Base-by-base conservation (phyloP, 2,329 filamentous ascomycete genomes). In the Leptographium radiaticola region DNA sequence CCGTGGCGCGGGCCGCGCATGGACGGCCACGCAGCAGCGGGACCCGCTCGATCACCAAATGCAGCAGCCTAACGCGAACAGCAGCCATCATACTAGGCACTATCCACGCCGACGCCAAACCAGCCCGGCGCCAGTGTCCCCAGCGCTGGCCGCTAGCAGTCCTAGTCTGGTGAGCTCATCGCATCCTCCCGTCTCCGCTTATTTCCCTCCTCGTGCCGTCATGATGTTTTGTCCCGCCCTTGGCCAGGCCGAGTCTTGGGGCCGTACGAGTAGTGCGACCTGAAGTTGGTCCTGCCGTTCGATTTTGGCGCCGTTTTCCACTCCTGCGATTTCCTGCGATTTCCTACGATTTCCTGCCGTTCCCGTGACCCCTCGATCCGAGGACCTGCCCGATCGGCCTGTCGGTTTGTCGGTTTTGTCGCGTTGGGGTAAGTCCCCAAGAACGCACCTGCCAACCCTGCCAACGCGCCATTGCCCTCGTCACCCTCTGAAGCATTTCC, bases 1-100 rank as follows among this genome's bases (percentile, higher is more conserved):
- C 52, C 56, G 59, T 20, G 55, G 56, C 31, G 56, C 55, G 25
- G 52, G 59, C 33, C 53, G 58, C 3, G 53, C 55, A 30, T 30
- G 44, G 49, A 42, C 36, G 20, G 38, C 38, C 13, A 5, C 9
- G 38, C 49, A 50, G 16, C 49, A 36, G 31, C 45, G 18, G 25
- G 18, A 48, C 45, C 45, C 30, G 45, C 45, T 25, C 16, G 20
- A 45, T 45, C 43, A 44, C 20, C 42, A 44, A 6, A 15, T 16
- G 7, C 38, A 40, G 38, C 38, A 12, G 38, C 38, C 16, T 15
- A 15, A 18, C 40, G 40, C 13, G 13, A 36, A 2, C 8, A 13
- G 4, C 6, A 36, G 25, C 25, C 25, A 25, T 25, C 25, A 25
- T 44, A 44, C 18, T 20, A 25, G 42, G 18, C 42, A 44, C 25